Evolutionary conservation across 768 basidiomycete species (phyloP).

Genomic region (Calvatia gigantea): DNA sequence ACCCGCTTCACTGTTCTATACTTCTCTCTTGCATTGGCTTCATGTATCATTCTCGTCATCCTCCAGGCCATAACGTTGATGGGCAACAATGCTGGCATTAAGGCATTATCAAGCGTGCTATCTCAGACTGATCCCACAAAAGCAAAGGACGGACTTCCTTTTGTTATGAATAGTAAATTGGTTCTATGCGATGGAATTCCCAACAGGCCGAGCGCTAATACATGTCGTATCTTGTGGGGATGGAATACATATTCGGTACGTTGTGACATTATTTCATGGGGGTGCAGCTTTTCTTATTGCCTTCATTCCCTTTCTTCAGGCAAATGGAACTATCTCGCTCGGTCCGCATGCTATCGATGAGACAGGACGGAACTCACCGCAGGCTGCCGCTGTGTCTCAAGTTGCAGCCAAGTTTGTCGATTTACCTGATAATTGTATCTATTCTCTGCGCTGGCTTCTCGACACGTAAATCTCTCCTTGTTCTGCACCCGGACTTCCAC

Average conservation of each 20-base stretch:
- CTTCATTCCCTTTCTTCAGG: not conserved
- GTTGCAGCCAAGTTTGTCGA: not conserved
- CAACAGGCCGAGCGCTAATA: conserved; percentile 20
- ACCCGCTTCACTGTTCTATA: conserved; percentile 47
- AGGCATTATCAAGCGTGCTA: conserved; percentile 19
- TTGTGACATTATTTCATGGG: not conserved
- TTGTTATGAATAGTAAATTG: conserved; percentile 22
- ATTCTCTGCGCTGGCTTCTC: conserved; percentile 43
- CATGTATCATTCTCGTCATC: conserved; percentile 35
- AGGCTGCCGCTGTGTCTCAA: not conserved
- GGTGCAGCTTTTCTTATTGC: not conserved
- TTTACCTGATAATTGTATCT: conserved; percentile 28
- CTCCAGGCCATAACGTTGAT: conserved; percentile 37
- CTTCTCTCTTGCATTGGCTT: conserved; percentile 41
- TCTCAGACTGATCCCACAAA: conserved; percentile 22
- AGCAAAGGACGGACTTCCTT: conserved; percentile 21
- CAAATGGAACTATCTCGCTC: not conserved
- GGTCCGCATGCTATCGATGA: not conserved
- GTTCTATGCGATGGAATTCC: conserved; percentile 40
- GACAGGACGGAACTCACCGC: not conserved
- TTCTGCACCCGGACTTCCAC: not conserved
- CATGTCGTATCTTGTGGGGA: conserved; percentile 19
- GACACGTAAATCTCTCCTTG: conserved; percentile 33
- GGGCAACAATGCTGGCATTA: conserved; percentile 32
- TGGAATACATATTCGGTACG: not conserved